These are phyloP conservation scores for Sporisorium sorghi DNA, from an alignment of 1,284 basidiomycete genomes.

Conservation along the genomic window DNA sequence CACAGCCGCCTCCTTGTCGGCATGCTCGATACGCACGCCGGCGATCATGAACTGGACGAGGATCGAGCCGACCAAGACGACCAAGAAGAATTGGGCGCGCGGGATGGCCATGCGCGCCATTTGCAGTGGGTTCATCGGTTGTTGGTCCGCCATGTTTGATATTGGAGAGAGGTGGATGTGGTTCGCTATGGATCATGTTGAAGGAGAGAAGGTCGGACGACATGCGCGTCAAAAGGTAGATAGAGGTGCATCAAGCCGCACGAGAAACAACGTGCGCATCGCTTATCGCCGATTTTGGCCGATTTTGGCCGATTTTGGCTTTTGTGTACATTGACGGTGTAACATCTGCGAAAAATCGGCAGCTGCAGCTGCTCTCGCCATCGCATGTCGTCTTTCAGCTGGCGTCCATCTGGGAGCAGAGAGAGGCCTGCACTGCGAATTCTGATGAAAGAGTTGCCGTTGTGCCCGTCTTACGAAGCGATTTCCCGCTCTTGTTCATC, in stretches of 20 bases:
- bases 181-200: not conserved
- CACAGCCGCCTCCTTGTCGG: constrained; percentile 10
- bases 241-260: not conserved
- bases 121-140: constrained; percentile 15
- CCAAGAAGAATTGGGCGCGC: constrained; percentile 39
- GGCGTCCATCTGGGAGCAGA: too few species aligned
- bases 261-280: constrained; percentile 3
- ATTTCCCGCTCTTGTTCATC: too few species aligned
- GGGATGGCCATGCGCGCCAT: constrained; percentile 43
- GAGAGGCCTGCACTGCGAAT: too few species aligned
- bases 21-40: constrained; percentile 22
- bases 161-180: not conserved
- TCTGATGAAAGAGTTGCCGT: too few species aligned
- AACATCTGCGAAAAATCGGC: too few species aligned
- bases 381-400: too few species aligned
- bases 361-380: too few species aligned
- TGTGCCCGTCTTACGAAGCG: too few species aligned
- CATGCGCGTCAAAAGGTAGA: not conserved
- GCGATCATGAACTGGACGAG: constrained; percentile 40
- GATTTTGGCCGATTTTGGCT: too few species aligned
- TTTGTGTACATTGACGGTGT: too few species aligned
- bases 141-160: constrained; percentile 20
- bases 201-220: not conserved
- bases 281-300: not conserved
- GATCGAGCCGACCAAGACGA: constrained; percentile 32